These are phyloP conservation scores for Polyporus arcularius DNA, from an alignment of 768 basidiomycete genomes.

Conservation along the genomic window DNA sequence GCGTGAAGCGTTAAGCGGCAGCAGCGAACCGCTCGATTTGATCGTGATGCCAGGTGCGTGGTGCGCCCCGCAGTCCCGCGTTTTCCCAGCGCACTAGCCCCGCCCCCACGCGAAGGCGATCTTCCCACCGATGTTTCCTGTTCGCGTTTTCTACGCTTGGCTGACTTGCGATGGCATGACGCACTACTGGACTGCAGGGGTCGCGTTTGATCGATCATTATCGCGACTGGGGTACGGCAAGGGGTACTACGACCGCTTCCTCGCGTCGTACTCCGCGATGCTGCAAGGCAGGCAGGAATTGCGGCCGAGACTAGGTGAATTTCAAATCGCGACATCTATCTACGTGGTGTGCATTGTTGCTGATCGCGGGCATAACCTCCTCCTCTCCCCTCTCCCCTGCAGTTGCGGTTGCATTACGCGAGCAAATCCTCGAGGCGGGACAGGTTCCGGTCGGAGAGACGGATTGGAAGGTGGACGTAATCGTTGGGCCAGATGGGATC, in stretches of 20 bases:
- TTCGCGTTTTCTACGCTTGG: neutral
- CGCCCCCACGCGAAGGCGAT: conserved; percentile 2
- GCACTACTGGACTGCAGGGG: conserved; percentile 43
- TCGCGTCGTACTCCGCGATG: conserved; percentile 49
- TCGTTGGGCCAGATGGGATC: conserved; percentile 52
- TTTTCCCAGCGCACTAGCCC: conserved; percentile 8
- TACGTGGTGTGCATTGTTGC: conserved; percentile 1
- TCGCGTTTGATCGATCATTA: conserved; percentile 71
- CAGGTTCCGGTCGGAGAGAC: conserved; percentile 53
- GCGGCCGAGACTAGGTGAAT: conserved; percentile 59
- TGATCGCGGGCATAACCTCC: conserved; percentile 6
- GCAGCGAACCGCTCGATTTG: conserved; percentile 53
- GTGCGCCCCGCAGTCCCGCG: conserved; percentile 1
- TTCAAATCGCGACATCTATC: conserved; percentile 7
- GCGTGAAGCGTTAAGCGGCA: conserved; percentile 38
- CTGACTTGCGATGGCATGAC: neutral
- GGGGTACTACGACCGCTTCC: conserved; percentile 80
- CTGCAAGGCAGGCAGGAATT: conserved; percentile 50
- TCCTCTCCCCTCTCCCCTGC: conserved; percentile 1
- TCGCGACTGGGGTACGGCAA: conserved; percentile 81
- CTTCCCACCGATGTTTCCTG: neutral
- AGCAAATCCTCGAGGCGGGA: conserved; percentile 57
- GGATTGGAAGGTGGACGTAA: conserved; percentile 66
- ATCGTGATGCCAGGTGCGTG: conserved; percentile 66
- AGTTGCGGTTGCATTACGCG: conserved; percentile 69